Base-by-base conservation (phyloP, 2,329 filamentous ascomycete genomes). In the Botrytis porri region DNA sequence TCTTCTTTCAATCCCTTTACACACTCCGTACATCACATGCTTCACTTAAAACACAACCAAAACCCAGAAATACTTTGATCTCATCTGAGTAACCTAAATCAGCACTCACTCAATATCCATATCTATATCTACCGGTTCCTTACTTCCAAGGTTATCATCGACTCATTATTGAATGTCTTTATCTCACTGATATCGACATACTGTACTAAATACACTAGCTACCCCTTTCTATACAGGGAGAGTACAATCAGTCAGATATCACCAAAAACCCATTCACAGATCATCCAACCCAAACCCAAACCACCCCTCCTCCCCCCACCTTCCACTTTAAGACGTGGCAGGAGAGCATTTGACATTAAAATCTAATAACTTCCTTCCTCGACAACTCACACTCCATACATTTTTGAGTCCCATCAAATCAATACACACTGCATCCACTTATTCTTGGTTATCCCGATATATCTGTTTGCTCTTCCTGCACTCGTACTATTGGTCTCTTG, bases 301-400 rank as follows among this genome's bases (percentile, higher is more conserved):
- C 18, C 41, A 12, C 18, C 41, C 39, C 8, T n/a, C n/a, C 39
- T 29, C 41, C 59, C 61, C 37, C 61, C 64, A 67, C 64, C 64
- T 67, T 67, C 64, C 45, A 67, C 35, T 54, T 67, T 67, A 12
- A 67, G 64, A 67, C 64, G 64, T 67, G 64, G 64, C 64, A 67
- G 48, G 64, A 67, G 64, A 29, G 48, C 35, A 67, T n/a, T 57
- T 54, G 45, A 67, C 45, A 22, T 57, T n/a, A 41, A 67, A 54
- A 67, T 57, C 64, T 39, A 35, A 67, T 54, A 57, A 39, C 35
- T 18, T 41, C 35, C 45, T 37, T 41, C 18, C 45, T 39, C 64
- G 45, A 54, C 64, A 57, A 57, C 64, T 67, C 64, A 57, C 29
- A 54, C 35, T 54, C 54, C 64, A 22, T 67, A 57, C 51, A 29